Evolutionary conservation across 2,329 filamentous ascomycete genomes (phyloP), one percentile per base, ranked within the genome.

Genomic region (Monilinia polystroma): DNA sequence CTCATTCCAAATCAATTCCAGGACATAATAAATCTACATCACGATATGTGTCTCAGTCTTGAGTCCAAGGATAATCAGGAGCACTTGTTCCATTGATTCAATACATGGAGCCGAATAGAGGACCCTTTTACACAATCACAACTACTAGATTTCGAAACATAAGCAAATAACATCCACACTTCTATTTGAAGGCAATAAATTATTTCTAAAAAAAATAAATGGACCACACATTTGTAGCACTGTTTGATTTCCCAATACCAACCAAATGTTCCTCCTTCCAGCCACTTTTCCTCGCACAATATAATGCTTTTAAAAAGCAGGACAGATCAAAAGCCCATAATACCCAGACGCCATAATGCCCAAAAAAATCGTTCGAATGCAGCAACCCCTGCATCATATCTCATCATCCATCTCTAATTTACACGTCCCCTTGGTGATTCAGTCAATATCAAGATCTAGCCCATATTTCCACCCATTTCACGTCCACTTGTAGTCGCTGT

Each of bases 401-500:
- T 47, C 49, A 55, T 57, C 51, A 55, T 32, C 49, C 23, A 54
- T 64, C 62, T 29, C 38, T 47, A 57, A 57, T 57, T 43, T 57
- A 64, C 49, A 57, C 38, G 23, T 57, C 51, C 20, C 52, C 51
- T 18, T 47, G 12, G 45, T n/a, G 29, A 16, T 54, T 10, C 43
- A 20, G 49, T 54, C 4, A 26, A n/a, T 7, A 14, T 12, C 20
- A 32, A n/a, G 23, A n/a, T 20, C 41, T 62, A 66, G 12, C 64
- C 57, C 35, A 66, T 66, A 20, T 54, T 62, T 10, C 20, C 60
- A 12, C 63, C 67, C 49, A 69, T 68, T 63, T 88, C 84, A 70
- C 89, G 86, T 68, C 88, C 87, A 55, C 80, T 81, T 2, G 81
- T 81, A 32, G 81, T 77, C 23, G 83, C 84, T 56, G 85, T 83